These are phyloP conservation scores for Plasmodium gaboni DNA, from an alignment of 169 alveolate genomes.

Conservation along the genomic window DNA sequence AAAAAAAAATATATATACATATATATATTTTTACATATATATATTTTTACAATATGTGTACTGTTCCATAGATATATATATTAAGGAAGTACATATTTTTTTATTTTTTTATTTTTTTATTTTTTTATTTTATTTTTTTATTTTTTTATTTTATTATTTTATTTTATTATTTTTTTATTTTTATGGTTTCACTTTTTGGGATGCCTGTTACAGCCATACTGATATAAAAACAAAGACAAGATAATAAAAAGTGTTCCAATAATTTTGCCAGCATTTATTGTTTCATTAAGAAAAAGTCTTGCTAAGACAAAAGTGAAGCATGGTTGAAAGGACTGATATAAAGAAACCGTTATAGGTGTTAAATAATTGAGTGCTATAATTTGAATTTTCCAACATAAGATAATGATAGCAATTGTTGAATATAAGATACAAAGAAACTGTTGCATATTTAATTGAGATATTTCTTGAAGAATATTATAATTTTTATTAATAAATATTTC, in stretches of 20 bases:
- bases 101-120: neutral
- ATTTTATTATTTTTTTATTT: neutral
- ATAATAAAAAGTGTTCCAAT: conserved; percentile 78
- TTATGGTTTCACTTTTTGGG: neutral
- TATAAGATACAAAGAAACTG: conserved; percentile 71
- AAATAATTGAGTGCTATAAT: conserved; percentile 73
- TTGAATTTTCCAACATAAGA: conserved; percentile 79
- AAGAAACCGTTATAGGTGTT: conserved; percentile 77
- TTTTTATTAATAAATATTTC: conserved; percentile 61
- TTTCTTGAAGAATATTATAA: conserved; percentile 33
- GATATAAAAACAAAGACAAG: conserved; percentile 69
- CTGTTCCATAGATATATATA: neutral
- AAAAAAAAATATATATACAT: too few species aligned
- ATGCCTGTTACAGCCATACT: conserved; percentile 27
- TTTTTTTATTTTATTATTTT: neutral
- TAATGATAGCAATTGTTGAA: conserved; percentile 76
- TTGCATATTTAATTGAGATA: conserved; percentile 9
- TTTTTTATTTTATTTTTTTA: too few species aligned
- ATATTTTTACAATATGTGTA: too few species aligned
- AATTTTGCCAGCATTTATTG: conserved; percentile 54
- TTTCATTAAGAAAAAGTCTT: conserved; percentile 73
- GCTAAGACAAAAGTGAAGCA: conserved; percentile 78
- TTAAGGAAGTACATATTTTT: neutral
- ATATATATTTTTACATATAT: too few species aligned
- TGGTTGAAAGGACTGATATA: conserved; percentile 80